These are phyloP conservation scores for Pythium sp. DNA, from an alignment of 352 stramenopile species.

Conservation along the genomic window DNA sequence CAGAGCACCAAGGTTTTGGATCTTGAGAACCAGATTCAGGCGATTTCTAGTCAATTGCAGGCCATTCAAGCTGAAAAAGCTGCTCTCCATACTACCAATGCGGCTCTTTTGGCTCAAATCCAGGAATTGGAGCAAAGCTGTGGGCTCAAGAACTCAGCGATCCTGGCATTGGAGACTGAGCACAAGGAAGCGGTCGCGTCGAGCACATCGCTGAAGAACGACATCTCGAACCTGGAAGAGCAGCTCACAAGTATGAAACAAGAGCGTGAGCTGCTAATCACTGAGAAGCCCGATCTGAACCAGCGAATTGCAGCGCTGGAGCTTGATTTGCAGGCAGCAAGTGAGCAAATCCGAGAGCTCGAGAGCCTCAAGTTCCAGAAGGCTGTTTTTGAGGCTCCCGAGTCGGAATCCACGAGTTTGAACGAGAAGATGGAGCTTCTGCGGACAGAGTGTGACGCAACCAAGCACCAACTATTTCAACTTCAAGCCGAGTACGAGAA, in stretches of 20 bases:
- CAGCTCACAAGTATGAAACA: not conserved
- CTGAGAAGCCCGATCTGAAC: not conserved
- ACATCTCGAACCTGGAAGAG: conserved; percentile 1
- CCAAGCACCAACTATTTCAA: not conserved
- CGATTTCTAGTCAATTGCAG: not conserved
- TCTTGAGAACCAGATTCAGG: not conserved
- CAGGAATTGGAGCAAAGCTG: conserved; percentile 1
- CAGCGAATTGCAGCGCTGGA: not conserved
- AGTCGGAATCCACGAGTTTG: not conserved
- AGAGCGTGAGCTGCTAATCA: not conserved
- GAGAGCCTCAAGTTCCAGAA: not conserved
- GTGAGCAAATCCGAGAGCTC: not conserved
- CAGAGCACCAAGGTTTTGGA: not conserved
- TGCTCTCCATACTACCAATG: not conserved
- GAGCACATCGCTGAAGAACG: not conserved
- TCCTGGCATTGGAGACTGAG: not conserved
- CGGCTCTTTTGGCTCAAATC: not conserved
- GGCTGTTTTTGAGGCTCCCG: not conserved
- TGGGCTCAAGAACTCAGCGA: not conserved
- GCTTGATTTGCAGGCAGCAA: not conserved
- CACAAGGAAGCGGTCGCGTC: not conserved
- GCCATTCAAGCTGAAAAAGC: not conserved
- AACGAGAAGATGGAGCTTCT: not conserved
- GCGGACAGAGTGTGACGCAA: not conserved
- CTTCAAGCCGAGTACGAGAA: not conserved